Evolutionary conservation across 2,329 filamentous ascomycete species (phyloP), one percentile per base, ranked within the genome.

Genomic region (Eurotiales sp.): DNA sequence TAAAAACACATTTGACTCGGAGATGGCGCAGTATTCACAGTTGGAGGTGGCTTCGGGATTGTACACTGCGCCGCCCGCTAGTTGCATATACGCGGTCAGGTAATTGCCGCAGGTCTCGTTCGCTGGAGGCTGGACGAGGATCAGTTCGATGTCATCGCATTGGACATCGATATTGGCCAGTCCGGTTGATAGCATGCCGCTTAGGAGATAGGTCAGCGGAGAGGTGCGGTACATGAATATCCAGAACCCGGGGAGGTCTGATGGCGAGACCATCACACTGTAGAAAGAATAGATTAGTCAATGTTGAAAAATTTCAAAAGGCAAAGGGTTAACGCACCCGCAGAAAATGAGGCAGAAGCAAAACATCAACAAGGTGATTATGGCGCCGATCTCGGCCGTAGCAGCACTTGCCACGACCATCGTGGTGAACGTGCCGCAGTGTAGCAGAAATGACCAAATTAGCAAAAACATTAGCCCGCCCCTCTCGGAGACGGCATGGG

Each of bases 141-240:
- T 74, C 54, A 81, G 77, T 66, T 96, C 90, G 63, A 87, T 87
- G 6, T 66, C 57, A 0, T 87, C 81, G 67, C 90, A 96, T 0
- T 65, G 58, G 30, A 92, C 83, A 0, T 71, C 45, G 0, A 81
- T 82, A 60, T 86, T 84, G 34, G 87, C 86, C 4, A 95, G 72
- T 3, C 82, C 88, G 0, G 80, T 81, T 0, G 85, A 79, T 0
- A 92, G 68, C 72, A 95, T 83, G 19, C 84, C 87, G 8, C 80
- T 79, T 22, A 92, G 81, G n/a, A 93, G 73, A 65, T 95, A 96
- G 0, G 87, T 91, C 60, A 96, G 87, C 0, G 90, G 90, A 0
- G 85, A 90, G 45, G 90, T 72, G 43, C 86, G 82, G 70, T 92
- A 92, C 84, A 90, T 88, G 75, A 90, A 90, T 60, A 86, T 84